Base-by-base conservation (phyloP, 208 protist species). In the Crithidia mellificae region DNA sequence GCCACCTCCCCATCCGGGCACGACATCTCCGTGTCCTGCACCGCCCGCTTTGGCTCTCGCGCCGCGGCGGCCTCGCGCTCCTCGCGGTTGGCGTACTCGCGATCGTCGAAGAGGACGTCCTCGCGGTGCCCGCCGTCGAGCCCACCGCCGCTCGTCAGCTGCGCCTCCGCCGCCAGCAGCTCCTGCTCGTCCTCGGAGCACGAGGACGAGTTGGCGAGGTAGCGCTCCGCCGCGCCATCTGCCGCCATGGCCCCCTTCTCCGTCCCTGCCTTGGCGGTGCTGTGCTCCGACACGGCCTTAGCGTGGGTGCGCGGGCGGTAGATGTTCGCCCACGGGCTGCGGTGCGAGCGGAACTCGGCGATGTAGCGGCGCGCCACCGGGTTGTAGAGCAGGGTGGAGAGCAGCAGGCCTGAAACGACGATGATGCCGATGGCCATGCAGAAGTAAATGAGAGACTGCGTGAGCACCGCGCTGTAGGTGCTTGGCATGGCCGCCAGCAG, bases 401-500 rank as follows among this genome's bases (percentile, higher is more conserved):
- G 51, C 53, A 81, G 67, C 49, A 85, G n/a, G 19, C 72, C 67
- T 7, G 76, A 47, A 38, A 83, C 8, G 65, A 84, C 63, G 68
- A 96, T 85, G 67, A 91, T 90, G 12, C 62, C 72, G 25, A 93
- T 63, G 19, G 84, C 74, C 30, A 92, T 32, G 46, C 70, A 81
- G 53, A 94, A 96, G 74, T 94, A 96, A 24, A 96, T 82, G 44
- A 84, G 66, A 9, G 83, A 86, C 71, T 92, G 84, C 22, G 59
- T 72, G 22, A 79, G 73, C 14, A 86, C 68, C 3, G 69, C 63
- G 30, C 69, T 74, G 74, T 84, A 88, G 46, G 68, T 77, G 54
- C 78, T 63, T 4, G 76, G 34, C 86, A 94, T 91, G 34, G 75
- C 57, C 19, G 57, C 87, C 57, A 85, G 86, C 30, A 93, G 82